These are phyloP conservation scores for Colletotrichum orbiculare DNA, from an alignment of 2,329 filamentous ascomycete genomes.

Conservation along the genomic window DNA sequence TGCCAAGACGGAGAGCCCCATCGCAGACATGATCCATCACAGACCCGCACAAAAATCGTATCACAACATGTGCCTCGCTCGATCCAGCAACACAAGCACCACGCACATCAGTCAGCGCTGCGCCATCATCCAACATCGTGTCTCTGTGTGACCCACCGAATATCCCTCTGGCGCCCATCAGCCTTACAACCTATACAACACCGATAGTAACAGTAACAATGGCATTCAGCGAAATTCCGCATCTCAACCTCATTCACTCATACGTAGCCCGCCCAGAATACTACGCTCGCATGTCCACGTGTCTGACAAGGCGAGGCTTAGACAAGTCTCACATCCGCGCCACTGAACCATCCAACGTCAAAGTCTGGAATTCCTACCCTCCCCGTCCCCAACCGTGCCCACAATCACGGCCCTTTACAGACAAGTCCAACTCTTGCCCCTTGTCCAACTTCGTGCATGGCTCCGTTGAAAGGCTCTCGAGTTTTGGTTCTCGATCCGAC, in stretches of 20 bases:
- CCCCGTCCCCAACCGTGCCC: not conserved
- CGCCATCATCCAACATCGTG: not conserved
- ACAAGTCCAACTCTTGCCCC: not conserved
- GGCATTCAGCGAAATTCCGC: not conserved
- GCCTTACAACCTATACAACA: no score
- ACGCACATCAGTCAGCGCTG: not conserved
- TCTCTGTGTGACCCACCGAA: no score
- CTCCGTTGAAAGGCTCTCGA: no score
- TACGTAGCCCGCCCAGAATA: no score
- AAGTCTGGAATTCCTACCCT: constrained; percentile 5
- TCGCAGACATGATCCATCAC: no score
- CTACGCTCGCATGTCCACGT: not conserved
- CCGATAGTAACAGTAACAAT: no score
- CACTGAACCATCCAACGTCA: not conserved
- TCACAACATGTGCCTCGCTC: no score
- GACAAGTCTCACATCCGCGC: constrained; percentile 5
- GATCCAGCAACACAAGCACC: not conserved
- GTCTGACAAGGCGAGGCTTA: not conserved
- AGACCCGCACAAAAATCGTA: no score
- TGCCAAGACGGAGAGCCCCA: no score
- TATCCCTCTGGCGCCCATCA: no score
- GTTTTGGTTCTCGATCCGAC: constrained; percentile 10
- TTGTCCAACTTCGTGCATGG: no score
- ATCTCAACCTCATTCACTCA: not conserved
- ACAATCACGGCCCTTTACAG: not conserved